Evolutionary conservation across 2,329 filamentous ascomycete genomes (phyloP).

Genomic region (Trichoderma sp.): DNA sequence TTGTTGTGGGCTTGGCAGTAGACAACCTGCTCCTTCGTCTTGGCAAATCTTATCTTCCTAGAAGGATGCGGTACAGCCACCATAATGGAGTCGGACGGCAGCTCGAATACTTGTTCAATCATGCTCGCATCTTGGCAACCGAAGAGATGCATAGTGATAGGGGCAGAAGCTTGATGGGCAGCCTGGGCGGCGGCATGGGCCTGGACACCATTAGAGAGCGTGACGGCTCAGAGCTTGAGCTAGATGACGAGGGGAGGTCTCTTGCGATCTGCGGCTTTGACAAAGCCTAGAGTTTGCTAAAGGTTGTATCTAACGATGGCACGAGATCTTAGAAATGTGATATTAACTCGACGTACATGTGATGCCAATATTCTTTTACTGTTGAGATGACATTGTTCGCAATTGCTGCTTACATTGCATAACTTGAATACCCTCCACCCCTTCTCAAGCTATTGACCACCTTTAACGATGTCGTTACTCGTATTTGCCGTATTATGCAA

Average conservation of each 20-base stretch:
- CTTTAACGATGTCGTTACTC: neutral
- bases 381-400: neutral
- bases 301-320: conserved; percentile 35
- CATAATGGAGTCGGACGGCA: conserved; percentile 71
- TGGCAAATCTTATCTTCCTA: conserved; percentile 67
- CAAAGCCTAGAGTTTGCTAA: conserved; percentile 66
- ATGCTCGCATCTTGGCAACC: conserved; percentile 63
- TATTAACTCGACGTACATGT: neutral
- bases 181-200: conserved; percentile 57
- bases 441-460: neutral
- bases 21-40: conserved; percentile 60
- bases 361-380: neutral
- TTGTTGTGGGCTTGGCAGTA: conserved; percentile 66
- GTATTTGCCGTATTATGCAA: neutral
- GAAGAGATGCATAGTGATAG: conserved; percentile 64
- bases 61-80: conserved; percentile 63
- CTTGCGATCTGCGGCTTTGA: conserved; percentile 68
- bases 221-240: conserved; percentile 70
- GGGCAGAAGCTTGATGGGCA: conserved; percentile 55
- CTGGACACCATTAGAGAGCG: conserved; percentile 59
- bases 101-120: conserved; percentile 56
- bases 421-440: neutral
- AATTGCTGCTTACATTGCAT: neutral
- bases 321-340: neutral
- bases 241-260: conserved; percentile 67